Evolutionary conservation across 345 rosid species (phyloP).

Genomic region (Jatropha curcas): DNA sequence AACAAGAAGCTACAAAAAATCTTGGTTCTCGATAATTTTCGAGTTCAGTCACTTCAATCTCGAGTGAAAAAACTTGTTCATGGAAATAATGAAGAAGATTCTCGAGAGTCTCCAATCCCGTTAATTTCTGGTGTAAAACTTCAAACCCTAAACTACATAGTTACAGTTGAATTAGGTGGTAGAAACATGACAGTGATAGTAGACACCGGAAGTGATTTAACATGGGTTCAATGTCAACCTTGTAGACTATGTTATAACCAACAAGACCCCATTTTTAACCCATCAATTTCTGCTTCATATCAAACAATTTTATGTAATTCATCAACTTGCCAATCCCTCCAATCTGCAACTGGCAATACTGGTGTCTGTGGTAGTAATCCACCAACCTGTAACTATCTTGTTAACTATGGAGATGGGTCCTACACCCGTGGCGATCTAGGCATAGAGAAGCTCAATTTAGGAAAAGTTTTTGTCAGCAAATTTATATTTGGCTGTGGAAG

Average conservation of each 20-base stretch:
- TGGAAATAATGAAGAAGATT: conserved; percentile 17
- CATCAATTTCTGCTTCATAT: conserved; percentile 65
- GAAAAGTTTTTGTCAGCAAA: conserved; percentile 36
- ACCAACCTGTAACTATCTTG: conserved; percentile 56
- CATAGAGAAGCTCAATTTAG: conserved; percentile 49
- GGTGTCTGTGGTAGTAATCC: conserved; percentile 47
- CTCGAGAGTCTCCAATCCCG: conserved; percentile 46
- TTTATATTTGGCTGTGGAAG: conserved; percentile 85
- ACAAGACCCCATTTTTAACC: conserved; percentile 66
- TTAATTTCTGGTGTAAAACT: conserved; percentile 63
- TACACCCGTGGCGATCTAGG: conserved; percentile 77
- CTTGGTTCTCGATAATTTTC: conserved; percentile 53
- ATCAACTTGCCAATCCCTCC: conserved; percentile 60
- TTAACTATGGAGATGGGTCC: conserved; percentile 89
- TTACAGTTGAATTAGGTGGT: conserved; percentile 57
- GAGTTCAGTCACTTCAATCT: conserved; percentile 56
- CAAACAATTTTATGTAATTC: conserved; percentile 59
- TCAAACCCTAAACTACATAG: conserved; percentile 72
- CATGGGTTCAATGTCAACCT: conserved; percentile 95
- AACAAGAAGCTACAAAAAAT: conserved; percentile 49
- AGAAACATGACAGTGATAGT: conserved; percentile 63
- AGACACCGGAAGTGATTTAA: conserved; percentile 93
- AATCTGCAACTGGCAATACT: conserved; percentile 47
- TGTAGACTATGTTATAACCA: conserved; percentile 73
- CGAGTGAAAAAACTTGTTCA: conserved; percentile 36